Evolutionary conservation across 2,329 filamentous ascomycete genomes (phyloP), one percentile per base, ranked within the genome.

Genomic region (Neofusicoccum kwambonambiense): DNA sequence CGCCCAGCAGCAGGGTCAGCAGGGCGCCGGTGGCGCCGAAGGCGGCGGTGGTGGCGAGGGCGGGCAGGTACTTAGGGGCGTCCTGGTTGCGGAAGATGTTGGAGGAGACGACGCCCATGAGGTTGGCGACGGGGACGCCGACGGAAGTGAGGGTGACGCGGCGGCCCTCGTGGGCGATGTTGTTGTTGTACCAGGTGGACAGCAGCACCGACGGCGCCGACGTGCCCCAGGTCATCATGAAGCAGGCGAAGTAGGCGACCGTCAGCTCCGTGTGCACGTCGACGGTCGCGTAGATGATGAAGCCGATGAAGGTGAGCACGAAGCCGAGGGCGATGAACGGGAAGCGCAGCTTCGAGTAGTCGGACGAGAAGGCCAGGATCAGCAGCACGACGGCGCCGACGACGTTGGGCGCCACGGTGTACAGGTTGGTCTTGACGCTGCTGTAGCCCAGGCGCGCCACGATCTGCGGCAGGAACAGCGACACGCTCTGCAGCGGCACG

Each of bases 141-240:
- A 93, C 84, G 34, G 86, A 88, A 0, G 90, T 93, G 13, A 92
- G 80, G 0, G 88, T 82, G 5, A 92, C 83, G 52, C 90, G 87
- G 42, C 87, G 86, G 65, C 89, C 88, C 76, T 93, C 91, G 70
- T 93, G 85, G 0, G 90, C 90, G 64, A 92, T 85, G 73, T 94
- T 94, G 80, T 93, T 93, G 78, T 91, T 93, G 78, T 92, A 93
- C 88, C 88, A 89, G 64, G 86, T 81, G 69, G 87, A 79, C 15
- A 89, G 80, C 12, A 93, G 80, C 8, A 93, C 90, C 0, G 87
- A 90, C 0, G 91, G 90, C 0, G 90, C 90, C 0, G 87, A 89
- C 0, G 89, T 92, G 15, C 90, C 90, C 87, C 89, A 92, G 11
- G 87, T 90, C 89, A 93, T 92, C 88, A 93, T 90, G 75, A 93